Evolutionary conservation across 495 filamentous ascomycete genomes (phyloP).

Genomic region (Daldinia caldariorum): DNA sequence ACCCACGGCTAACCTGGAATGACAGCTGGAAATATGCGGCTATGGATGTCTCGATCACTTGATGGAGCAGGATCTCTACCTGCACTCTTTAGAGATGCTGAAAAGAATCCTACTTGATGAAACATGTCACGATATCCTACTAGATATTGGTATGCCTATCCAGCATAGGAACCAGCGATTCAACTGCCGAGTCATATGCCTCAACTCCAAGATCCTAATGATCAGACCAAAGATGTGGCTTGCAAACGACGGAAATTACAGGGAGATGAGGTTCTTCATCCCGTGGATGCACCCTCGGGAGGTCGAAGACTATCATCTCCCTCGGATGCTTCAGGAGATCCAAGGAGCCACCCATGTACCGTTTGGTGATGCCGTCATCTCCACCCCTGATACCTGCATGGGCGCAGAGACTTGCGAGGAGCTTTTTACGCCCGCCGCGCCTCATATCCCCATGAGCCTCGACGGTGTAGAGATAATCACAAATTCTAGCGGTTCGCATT

Average conservation of each 20-base stretch:
- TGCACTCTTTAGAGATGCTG: slow-evolving; percentile 80
- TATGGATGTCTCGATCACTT: slow-evolving; percentile 82
- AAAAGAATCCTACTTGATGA: slow-evolving; percentile 69
- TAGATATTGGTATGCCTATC: slow-evolving; percentile 79
- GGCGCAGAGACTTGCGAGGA: slow-evolving; percentile 84
- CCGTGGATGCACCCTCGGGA: slow-evolving; percentile 56
- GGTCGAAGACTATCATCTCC: slow-evolving; percentile 78
- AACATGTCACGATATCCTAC: slow-evolving; percentile 76
- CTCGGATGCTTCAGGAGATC: slow-evolving; percentile 68
- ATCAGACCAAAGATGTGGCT: slow-evolving; percentile 88
- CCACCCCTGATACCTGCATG: slow-evolving; percentile 74
- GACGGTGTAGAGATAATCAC: slow-evolving; percentile 80
- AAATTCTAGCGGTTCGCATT: slow-evolving; percentile 77
- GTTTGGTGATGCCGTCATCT: slow-evolving; percentile 81
- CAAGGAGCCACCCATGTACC: slow-evolving; percentile 69
- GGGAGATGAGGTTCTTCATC: slow-evolving; percentile 73
- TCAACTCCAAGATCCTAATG: slow-evolving; percentile 73
- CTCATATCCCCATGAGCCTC: slow-evolving; percentile 63
- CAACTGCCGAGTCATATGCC: slow-evolving; percentile 77
- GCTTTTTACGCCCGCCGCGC: slow-evolving; percentile 72
- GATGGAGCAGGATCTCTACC: slow-evolving; percentile 67
- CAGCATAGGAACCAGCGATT: slow-evolving; percentile 74
- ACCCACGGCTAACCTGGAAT: slow-evolving; percentile 11
- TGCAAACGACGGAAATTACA: slow-evolving; percentile 80
- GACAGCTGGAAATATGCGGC: slow-evolving; percentile 60